These are phyloP conservation scores for Candida pseudoglaebosa DNA, from an alignment of 805 yeast genomes.

Conservation along the genomic window DNA sequence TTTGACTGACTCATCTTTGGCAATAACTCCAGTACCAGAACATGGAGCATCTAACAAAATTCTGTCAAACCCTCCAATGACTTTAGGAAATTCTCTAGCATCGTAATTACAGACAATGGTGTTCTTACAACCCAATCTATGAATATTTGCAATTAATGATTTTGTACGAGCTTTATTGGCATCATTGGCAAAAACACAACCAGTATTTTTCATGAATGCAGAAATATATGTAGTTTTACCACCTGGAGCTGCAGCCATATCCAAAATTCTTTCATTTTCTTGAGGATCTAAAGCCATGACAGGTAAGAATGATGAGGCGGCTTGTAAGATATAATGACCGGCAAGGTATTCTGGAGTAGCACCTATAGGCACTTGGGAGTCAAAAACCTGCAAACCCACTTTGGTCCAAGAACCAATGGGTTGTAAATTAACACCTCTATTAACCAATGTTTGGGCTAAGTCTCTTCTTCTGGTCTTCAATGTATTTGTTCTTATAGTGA, in stretches of 20 bases:
- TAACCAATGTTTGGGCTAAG: conserved; percentile 88
- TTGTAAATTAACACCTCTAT: conserved; percentile 95
- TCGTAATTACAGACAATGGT: conserved; percentile 96
- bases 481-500: conserved; percentile 97
- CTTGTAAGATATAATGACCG: conserved; percentile 96
- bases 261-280: conserved; percentile 90
- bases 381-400: conserved; percentile 95
- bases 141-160: conserved; percentile 94
- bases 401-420: conserved; percentile 98
- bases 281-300: conserved; percentile 98
- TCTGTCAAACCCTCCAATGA: conserved; percentile 97
- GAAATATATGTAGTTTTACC: conserved; percentile 95
- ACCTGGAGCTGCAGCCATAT: conserved; percentile 99
- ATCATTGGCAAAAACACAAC: conserved; percentile 95
- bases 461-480: conserved; percentile 92
- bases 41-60: conserved; percentile 97
- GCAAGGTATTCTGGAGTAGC: conserved; percentile 99
- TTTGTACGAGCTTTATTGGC: conserved; percentile 95
- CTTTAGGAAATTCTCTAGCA: conserved; percentile 97
- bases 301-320: conserved; percentile 96
- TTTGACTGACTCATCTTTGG: conserved; percentile 94
- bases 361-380: conserved; percentile 99
- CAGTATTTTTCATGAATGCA: conserved; percentile 97
- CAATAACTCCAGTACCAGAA: conserved; percentile 99
- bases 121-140: conserved; percentile 93